Percentiles rank a stretch among this genome's conserved stretches.
These are phyloP conservation scores for Entelexis paramagnoliae DNA, from an alignment of 1,139 yeast genomes.

Conservation along the genomic window DNA sequence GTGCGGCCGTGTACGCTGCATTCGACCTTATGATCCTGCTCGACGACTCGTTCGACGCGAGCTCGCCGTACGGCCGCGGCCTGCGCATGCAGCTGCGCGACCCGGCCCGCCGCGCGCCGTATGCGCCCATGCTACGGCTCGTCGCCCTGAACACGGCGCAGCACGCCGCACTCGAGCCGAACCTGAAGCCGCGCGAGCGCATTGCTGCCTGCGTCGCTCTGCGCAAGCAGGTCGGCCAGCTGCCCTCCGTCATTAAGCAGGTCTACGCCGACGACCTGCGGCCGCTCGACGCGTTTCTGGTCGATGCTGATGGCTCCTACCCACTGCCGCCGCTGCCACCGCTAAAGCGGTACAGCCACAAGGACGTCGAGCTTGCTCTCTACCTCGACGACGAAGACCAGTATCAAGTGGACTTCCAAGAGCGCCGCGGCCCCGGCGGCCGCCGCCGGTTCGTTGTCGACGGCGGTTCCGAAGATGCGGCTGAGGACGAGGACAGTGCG, in stretches of 20 bases:
- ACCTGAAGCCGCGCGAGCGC: conserved; percentile 22
- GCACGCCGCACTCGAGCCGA: conserved; percentile 37
- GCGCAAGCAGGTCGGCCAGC: conserved; percentile 70
- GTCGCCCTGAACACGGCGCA: conserved; percentile 75
- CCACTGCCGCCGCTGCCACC: conserved; percentile 38
- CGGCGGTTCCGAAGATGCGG: conserved; percentile 21
- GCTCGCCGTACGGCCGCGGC: conserved; percentile 30
- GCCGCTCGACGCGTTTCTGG: conserved; percentile 53
- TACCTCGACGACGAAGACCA: conserved; percentile 22
- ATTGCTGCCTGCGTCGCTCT: conserved; percentile 78
- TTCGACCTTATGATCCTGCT: conserved; percentile 59
- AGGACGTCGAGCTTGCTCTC: conserved; percentile 18
- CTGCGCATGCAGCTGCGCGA: conserved; percentile 29
- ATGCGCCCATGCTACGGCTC: conserved; percentile 54
- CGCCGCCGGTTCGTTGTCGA: conserved; percentile 25
- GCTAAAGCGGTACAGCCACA: conserved; percentile 9
- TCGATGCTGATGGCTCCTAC: conserved; percentile 43
- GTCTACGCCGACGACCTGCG: conserved; percentile 58
- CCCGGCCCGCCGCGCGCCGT: conserved; percentile 23
- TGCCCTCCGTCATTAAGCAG: conserved; percentile 73
- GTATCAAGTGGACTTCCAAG: conserved; percentile 20
- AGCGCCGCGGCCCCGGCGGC: conserved; percentile 10
- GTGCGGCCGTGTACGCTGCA: conserved; percentile 36
- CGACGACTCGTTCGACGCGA: conserved; percentile 23
- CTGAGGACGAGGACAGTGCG: conserved; percentile 34